These are phyloP conservation scores for Hypomyces rosellus DNA, from an alignment of 2,329 filamentous ascomycete genomes.

Conservation along the genomic window DNA sequence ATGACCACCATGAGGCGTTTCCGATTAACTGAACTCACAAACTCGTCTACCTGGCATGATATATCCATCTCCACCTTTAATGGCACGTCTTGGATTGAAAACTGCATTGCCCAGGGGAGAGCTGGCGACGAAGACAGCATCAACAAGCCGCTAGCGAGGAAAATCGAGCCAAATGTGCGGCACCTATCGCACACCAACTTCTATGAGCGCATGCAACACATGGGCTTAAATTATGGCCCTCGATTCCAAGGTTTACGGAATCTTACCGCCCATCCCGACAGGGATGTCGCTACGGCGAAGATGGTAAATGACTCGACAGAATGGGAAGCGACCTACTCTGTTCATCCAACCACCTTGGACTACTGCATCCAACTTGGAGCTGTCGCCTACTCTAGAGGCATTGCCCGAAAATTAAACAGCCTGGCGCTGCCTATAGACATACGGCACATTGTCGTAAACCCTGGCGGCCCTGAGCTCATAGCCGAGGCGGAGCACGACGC, in stretches of 20 bases:
- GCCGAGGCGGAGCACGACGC: neutral
- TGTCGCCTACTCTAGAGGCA: slow-evolving; percentile 16
- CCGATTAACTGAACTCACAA: slow-evolving; percentile 7
- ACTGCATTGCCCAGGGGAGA: slow-evolving; percentile 9
- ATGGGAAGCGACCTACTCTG: slow-evolving; percentile 16
- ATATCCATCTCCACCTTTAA: slow-evolving; percentile 12
- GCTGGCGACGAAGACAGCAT: neutral
- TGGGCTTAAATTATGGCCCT: slow-evolving; percentile 3
- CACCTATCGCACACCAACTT: neutral
- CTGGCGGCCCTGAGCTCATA: neutral
- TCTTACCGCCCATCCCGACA: neutral
- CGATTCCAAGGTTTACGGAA: neutral
- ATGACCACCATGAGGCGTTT: slow-evolving; percentile 10
- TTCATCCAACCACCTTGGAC: slow-evolving; percentile 33
- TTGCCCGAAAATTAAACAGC: slow-evolving; percentile 17
- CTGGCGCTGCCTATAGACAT: slow-evolving; percentile 1
- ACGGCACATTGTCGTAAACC: no score
- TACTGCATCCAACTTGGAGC: slow-evolving; percentile 25
- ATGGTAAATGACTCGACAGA: neutral
- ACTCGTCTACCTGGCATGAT: slow-evolving; percentile 13
- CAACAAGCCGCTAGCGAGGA: neutral
- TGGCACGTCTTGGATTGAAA: slow-evolving; percentile 7
- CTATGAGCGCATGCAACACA: slow-evolving; percentile 1
- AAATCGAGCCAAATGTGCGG: neutral
- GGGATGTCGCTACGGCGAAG: neutral